phyloP scores from a whole-genome alignment of 2,329 filamentous ascomycete genomes.

The Cladosporium oxysporum region DNA sequence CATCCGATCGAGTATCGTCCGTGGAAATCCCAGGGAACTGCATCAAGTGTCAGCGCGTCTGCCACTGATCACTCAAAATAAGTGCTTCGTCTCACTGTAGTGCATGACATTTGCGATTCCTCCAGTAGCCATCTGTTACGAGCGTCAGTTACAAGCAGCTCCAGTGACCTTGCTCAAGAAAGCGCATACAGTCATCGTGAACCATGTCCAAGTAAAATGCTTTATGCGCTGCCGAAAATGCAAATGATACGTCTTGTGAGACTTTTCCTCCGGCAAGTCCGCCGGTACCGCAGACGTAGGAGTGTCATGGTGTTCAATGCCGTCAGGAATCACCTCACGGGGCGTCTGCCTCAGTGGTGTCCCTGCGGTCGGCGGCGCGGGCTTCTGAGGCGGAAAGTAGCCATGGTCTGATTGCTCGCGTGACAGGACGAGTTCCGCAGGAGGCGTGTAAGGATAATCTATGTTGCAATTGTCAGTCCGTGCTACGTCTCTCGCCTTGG shows the following conservation, averaged over 20 bases:
- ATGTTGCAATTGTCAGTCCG: not conserved
- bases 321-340: constrained; percentile 4
- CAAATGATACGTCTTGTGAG: constrained; percentile 2
- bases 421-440: not conserved
- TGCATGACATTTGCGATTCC: constrained; percentile 58
- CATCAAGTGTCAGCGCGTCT: not conserved
- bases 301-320: not conserved
- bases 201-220: constrained; percentile 77
- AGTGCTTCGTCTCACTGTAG: constrained; percentile 47
- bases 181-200: constrained; percentile 58
- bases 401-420: constrained; percentile 7
- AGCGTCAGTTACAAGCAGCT: not conserved
- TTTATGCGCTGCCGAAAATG: constrained; percentile 57
- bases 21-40: constrained; percentile 45
- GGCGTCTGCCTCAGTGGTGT: not conserved
- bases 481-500: not conserved
- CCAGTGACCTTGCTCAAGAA: not conserved
- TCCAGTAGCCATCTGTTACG: constrained; percentile 61
- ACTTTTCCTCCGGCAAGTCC: not conserved
- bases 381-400: constrained; percentile 15
- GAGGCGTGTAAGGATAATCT: constrained; percentile 14
- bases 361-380: not conserved
- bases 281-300: not conserved
- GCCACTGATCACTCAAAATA: not conserved
- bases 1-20: constrained; percentile 52